Percentiles rank a stretch among this genome's conserved stretches.
phyloP scores from a whole-genome alignment of 2,329 filamentous ascomycete species.

The Pseudocercospora macadamiae region DNA sequence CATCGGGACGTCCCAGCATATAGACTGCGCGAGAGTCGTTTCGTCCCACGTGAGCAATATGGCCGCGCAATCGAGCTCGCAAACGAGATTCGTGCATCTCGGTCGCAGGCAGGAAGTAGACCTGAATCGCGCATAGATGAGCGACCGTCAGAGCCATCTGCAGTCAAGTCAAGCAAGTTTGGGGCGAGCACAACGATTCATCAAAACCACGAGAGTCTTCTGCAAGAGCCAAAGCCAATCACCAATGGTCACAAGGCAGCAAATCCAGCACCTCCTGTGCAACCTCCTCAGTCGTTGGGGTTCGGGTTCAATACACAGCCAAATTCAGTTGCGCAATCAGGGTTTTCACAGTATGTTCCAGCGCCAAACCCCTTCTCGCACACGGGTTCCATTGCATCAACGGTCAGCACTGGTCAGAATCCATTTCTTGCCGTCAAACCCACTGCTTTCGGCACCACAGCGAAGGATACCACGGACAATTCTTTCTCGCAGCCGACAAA shows the following conservation, averaged over 20 bases:
- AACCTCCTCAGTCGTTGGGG: neutral
- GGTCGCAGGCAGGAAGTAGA: slow-evolving; percentile 22
- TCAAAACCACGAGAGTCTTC: neutral
- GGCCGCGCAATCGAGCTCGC: slow-evolving; percentile 38
- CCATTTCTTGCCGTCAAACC: slow-evolving; percentile 7
- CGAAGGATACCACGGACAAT: neutral
- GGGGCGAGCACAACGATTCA: neutral
- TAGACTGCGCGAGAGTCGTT: slow-evolving; percentile 40
- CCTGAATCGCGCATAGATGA: slow-evolving; percentile 22
- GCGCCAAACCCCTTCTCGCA: slow-evolving; percentile 22
- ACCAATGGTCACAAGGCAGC: neutral
- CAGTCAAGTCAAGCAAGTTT: neutral
- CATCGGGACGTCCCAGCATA: slow-evolving; percentile 39
- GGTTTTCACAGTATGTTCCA: neutral
- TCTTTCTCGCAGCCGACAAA: slow-evolving; percentile 21
- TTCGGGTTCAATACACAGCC: slow-evolving; percentile 9
- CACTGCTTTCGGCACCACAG: neutral
- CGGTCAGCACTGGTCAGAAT: slow-evolving; percentile 4
- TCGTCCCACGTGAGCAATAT: slow-evolving; percentile 42
- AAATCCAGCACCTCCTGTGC: neutral
- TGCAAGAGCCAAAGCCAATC: neutral
- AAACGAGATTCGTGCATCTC: slow-evolving; percentile 31
- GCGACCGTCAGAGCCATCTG: neutral
- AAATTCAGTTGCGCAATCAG: neutral
- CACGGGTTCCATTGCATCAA: slow-evolving; percentile 16